Evolutionary conservation across 1,139 yeast genomes (phyloP), one percentile per base, ranked within the genome.

Genomic region (Saccharomycopsis phalli): DNA sequence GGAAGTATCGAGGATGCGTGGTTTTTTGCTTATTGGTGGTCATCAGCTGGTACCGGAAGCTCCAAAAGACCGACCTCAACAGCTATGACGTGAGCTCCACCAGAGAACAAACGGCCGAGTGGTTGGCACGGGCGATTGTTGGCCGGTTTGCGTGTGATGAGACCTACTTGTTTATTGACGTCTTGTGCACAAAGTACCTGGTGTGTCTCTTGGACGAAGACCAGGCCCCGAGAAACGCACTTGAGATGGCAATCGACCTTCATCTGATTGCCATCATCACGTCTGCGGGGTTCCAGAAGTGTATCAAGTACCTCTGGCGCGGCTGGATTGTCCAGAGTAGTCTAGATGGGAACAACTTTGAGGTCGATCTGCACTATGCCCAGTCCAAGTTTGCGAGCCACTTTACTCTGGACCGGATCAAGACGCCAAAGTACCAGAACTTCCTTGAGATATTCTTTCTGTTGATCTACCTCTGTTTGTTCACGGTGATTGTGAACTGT

Each of bases 271-370:
- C 71, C 13, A 77, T 84, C 17, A 82, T 86, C 51, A 76, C 86
- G 0, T 73, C 93, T 0, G 62, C 80, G 2, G 95, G 95, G 0
- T 86, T 75, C 58, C 95, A 86, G 58, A 64, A 94, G 44, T 83
- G 95, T 61, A 72, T 84, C 54, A 77, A 79, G 51, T 86, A 94
- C 94, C 60, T 86, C 40, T 86, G 95, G 95, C 65, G 88, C 46
- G 95, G 95, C 14, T 83, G 95, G 94, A 81, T 86, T 47, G 68
- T 81, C 34, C 95, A 83, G 58, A 71, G 81, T 30, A 70, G 74
- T n/a, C 59, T 57, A n/a, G 83, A 82, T 53, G 86, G 93, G 8
- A 71, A 74, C 26, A 70, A 74, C 18, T 86, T 80, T 52, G 77
- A 76, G 25, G 55, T 78, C 47, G 83, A 79, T 57, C 69, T 68